Percentiles rank a stretch among this genome's conserved stretches.
These are phyloP conservation scores for Pichia occidentalis DNA, from an alignment of 805 yeast species.

Conservation along the genomic window DNA sequence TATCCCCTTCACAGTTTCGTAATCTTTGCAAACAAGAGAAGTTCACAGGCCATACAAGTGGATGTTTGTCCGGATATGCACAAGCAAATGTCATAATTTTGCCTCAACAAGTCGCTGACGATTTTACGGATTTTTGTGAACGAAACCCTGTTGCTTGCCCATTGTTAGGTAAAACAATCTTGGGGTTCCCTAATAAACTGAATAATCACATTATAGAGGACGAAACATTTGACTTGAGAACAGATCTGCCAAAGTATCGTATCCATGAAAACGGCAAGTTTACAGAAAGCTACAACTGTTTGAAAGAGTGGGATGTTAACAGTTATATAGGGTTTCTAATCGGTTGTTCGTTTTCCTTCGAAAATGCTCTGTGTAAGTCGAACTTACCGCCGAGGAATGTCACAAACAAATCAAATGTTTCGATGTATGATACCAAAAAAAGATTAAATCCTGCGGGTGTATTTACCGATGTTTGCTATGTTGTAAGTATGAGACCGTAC, in stretches of 20 bases:
- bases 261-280: background rate
- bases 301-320: background rate
- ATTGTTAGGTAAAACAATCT: conserved; percentile 2
- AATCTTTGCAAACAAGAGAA: background rate
- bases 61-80: conserved; percentile 3
- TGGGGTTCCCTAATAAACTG: background rate
- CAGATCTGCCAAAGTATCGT: conserved; percentile 3
- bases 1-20: conserved; percentile 16
- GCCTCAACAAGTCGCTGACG: conserved; percentile 1
- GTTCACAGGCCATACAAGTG: conserved; percentile 1
- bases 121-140: conserved; percentile 3
- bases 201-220: background rate
- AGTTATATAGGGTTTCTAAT: conserved; percentile 4
- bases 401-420: background rate
- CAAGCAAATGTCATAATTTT: conserved; percentile 6
- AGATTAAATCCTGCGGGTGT: conserved; percentile 1
- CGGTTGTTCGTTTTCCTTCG: conserved; percentile 9
- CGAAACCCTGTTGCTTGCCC: conserved; percentile 9
- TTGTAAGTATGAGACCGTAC: conserved; percentile 8
- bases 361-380: background rate
- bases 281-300: background rate
- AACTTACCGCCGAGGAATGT: conserved; percentile 4
- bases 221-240: conserved; percentile 1
- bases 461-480: conserved; percentile 1
- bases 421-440: conserved; percentile 5